These are phyloP conservation scores for Backusella mclennaniae DNA, from an alignment of 192 early-diverging fungal species.

Conservation along the genomic window DNA sequence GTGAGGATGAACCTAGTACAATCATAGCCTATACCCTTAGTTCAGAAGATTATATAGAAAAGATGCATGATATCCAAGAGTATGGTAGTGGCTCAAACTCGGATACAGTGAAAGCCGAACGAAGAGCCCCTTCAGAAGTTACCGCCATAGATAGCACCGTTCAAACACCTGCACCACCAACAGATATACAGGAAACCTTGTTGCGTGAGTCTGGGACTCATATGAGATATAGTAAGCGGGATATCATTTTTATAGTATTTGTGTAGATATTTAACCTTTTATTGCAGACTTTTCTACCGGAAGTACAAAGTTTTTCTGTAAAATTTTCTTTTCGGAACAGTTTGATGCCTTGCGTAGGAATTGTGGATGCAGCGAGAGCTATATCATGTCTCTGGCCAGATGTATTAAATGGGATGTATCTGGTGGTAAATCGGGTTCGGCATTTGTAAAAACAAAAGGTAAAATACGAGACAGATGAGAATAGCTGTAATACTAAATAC, in stretches of 20 bases:
- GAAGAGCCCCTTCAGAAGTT: neutral
- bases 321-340: constrained; percentile 89
- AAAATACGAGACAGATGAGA: neutral
- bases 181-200: constrained; percentile 63
- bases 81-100: constrained; percentile 15
- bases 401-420: constrained; percentile 82
- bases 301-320: constrained; percentile 79
- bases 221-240: constrained; percentile 66
- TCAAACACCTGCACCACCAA: constrained; percentile 16
- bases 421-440: constrained; percentile 92
- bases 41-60: constrained; percentile 68
- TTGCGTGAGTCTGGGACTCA: constrained; percentile 69
- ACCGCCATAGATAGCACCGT: neutral
- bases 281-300: constrained; percentile 67
- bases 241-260: neutral
- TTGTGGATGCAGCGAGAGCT: constrained; percentile 81
- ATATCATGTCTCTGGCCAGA: constrained; percentile 82
- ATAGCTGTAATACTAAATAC: neutral
- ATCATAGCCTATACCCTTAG: constrained; percentile 90
- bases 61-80: constrained; percentile 50
- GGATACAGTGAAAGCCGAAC: neutral
- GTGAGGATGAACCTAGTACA: constrained; percentile 90
- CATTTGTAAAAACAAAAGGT: constrained; percentile 85
- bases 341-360: constrained; percentile 87
- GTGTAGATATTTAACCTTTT: neutral